Base-by-base conservation (phyloP, 2,329 filamentous ascomycete species). In the Phaeoacremonium minimum region DNA sequence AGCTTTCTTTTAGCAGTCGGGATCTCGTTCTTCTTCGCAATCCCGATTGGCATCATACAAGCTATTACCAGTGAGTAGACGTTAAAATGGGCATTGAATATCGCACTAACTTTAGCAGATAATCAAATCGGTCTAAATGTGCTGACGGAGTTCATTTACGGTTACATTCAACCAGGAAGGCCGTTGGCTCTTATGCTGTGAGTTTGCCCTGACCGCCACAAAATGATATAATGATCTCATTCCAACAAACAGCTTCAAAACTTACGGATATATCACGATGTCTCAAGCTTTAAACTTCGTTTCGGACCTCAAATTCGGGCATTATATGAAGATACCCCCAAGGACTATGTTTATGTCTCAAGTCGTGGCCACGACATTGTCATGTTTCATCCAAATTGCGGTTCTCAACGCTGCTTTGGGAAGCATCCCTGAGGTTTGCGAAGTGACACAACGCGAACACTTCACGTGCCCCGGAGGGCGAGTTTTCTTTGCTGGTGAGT, bases 111-210 rank as follows among this genome's bases (percentile, higher is more conserved):
- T n/a, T n/a, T n/a, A n/a, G n/a, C n/a, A n/a, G n/a, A 85, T 50
- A 81, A 83, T 55, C 66, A 85, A 63, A 80, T 87, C 26, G 82
- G 81, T 2, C 64, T 88, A 22, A 88, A 88, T 44, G 83, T 89
- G 17, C 63, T 88, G 43, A 85, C 83, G 1, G 83, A 87, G 60
- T 86, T 87, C 45, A 64, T 89, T 4, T 78, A 80, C 40, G 85
- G 85, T 2, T 88, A 88, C 50, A 84, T 88, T 49, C 81, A 86
- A 44, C 83, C 83, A 0, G 85, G 85, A 3, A 65, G 75, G 6
- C 84, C 85, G 0, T 62, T 88, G 37, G 84, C 80, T 0, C 74
- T 87, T 43, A 88, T 89, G 83, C 69, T 87, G 64, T 85, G 53
- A 46, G 65, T 50, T 15, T 6, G 7, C 6, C 33, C 31, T n/a